These are phyloP conservation scores for Metarhizium guizhouense DNA, from an alignment of 2,329 filamentous ascomycete genomes.

Conservation along the genomic window DNA sequence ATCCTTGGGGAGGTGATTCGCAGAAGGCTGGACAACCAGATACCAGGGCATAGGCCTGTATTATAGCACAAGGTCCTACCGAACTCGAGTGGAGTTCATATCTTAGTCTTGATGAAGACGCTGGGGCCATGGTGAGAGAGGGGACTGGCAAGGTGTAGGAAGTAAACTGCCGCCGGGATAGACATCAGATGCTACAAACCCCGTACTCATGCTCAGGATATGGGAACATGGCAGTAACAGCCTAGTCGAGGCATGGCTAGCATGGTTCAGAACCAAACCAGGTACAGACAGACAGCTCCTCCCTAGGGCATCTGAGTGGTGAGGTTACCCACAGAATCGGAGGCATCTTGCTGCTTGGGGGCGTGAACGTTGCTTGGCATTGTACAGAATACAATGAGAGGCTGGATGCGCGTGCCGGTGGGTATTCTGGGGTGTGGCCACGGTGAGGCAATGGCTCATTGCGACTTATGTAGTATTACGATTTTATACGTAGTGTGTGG, in stretches of 20 bases:
- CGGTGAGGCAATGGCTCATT: not conserved
- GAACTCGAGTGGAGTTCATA: constrained; percentile 6
- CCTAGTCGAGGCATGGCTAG: constrained; percentile 4
- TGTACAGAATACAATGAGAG: not conserved
- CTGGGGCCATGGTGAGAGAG: constrained; percentile 3
- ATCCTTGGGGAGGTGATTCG: not conserved
- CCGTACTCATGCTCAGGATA: constrained; percentile 3
- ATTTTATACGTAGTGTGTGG: not conserved
- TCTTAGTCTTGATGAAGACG: constrained; percentile 4
- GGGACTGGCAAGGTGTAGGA: constrained; percentile 4
- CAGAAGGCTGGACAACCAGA: not conserved
- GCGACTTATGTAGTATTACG: not conserved
- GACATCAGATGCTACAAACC: constrained; percentile 6
- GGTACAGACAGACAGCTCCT: not conserved
- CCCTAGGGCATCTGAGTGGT: not conserved
- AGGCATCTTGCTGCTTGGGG: not conserved
- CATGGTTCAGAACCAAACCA: constrained; percentile 3
- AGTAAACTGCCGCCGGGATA: constrained; percentile 6
- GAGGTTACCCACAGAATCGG: not conserved
- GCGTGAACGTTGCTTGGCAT: not conserved
- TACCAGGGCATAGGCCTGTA: constrained; percentile 4
- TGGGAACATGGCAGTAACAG: constrained; percentile 3
- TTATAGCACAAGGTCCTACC: not conserved
- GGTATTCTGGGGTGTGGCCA: not conserved
- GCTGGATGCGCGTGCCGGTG: not conserved